These are phyloP conservation scores for Saitoella complicata DNA, from an alignment of 805 yeast species.

Conservation along the genomic window DNA sequence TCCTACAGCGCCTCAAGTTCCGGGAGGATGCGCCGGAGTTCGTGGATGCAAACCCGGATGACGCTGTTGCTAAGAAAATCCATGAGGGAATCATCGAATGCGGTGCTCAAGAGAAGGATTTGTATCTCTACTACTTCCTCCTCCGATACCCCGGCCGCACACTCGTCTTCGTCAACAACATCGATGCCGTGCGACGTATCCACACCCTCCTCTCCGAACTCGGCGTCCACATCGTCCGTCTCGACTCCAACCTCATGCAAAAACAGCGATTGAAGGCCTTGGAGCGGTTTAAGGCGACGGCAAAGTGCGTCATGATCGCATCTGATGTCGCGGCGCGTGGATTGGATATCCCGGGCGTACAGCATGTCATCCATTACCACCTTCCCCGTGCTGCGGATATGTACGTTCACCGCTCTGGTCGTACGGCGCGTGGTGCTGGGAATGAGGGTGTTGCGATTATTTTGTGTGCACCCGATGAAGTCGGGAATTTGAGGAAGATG, in stretches of 20 bases:
- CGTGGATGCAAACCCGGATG: slow-evolving; percentile 76
- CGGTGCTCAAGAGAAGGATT: slow-evolving; percentile 74
- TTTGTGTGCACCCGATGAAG: slow-evolving; percentile 87
- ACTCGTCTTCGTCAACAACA: slow-evolving; percentile 84
- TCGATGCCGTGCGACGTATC: slow-evolving; percentile 80
- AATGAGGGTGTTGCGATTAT: slow-evolving; percentile 77
- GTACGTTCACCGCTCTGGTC: slow-evolving; percentile 88
- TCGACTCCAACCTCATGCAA: slow-evolving; percentile 91
- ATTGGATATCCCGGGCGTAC: slow-evolving; percentile 73
- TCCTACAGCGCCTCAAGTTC: slow-evolving; percentile 57
- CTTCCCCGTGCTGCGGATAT: slow-evolving; percentile 88
- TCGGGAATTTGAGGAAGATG: slow-evolving; percentile 71
- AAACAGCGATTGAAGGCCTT: slow-evolving; percentile 76
- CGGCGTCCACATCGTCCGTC: slow-evolving; percentile 47
- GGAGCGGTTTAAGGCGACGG: slow-evolving; percentile 49
- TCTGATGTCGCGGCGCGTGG: slow-evolving; percentile 99
- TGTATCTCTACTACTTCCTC: slow-evolving; percentile 74
- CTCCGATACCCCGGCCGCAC: slow-evolving; percentile 78
- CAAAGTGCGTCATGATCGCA: slow-evolving; percentile 52
- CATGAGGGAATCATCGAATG: slow-evolving; percentile 85
- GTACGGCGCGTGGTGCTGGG: slow-evolving; percentile 89
- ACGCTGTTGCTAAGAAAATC: slow-evolving; percentile 55
- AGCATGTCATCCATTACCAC: slow-evolving; percentile 92
- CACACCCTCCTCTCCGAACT: slow-evolving; percentile 59
- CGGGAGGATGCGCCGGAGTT: slow-evolving; percentile 48